These are phyloP conservation scores for Cerrena zonata DNA, from an alignment of 1,284 basidiomycete genomes.

Conservation along the genomic window DNA sequence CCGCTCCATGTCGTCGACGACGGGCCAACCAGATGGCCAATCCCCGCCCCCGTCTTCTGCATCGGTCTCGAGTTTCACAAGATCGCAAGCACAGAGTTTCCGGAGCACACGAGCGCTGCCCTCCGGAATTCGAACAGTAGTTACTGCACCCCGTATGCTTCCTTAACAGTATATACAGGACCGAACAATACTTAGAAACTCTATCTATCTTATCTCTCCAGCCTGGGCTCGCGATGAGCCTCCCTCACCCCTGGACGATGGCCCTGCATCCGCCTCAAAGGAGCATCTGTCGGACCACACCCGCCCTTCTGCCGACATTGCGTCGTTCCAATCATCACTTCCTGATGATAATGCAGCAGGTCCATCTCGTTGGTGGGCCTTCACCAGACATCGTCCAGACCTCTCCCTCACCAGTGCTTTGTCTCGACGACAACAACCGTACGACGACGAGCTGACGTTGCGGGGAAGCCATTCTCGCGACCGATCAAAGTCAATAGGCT, in stretches of 20 bases:
- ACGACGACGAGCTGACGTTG: slow-evolving; percentile 11
- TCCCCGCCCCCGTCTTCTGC: slow-evolving; percentile 22
- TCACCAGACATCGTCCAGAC: slow-evolving; percentile 32
- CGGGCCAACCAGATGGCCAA: slow-evolving; percentile 13
- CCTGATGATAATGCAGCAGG: slow-evolving; percentile 28
- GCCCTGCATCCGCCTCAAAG: slow-evolving; percentile 21
- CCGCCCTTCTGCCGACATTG: slow-evolving; percentile 38
- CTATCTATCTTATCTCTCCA: slow-evolving; percentile 26
- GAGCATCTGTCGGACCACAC: slow-evolving; percentile 13
- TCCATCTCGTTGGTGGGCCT: slow-evolving; percentile 65
- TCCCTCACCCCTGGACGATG: slow-evolving; percentile 57
- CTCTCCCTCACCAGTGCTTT: slow-evolving; percentile 14
- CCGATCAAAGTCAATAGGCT: slow-evolving; percentile 26
- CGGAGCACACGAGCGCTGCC: slow-evolving; percentile 35
- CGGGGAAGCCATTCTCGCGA: slow-evolving; percentile 9
- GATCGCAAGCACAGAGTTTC: slow-evolving; percentile 29
- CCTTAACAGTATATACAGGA: slow-evolving; percentile 10
- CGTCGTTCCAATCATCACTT: slow-evolving; percentile 47
- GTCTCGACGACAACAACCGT: slow-evolving; percentile 12
- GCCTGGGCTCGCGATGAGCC: slow-evolving; percentile 81
- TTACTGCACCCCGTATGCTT: slow-evolving; percentile 66
- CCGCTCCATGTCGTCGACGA: slow-evolving; percentile 14
- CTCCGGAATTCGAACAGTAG: slow-evolving; percentile 44
- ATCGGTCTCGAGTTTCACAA: slow-evolving; percentile 39
- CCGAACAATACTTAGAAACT: background rate